These are phyloP conservation scores for Pseudocercospora vitis DNA, from an alignment of 2,329 filamentous ascomycete species.

Conservation along the genomic window DNA sequence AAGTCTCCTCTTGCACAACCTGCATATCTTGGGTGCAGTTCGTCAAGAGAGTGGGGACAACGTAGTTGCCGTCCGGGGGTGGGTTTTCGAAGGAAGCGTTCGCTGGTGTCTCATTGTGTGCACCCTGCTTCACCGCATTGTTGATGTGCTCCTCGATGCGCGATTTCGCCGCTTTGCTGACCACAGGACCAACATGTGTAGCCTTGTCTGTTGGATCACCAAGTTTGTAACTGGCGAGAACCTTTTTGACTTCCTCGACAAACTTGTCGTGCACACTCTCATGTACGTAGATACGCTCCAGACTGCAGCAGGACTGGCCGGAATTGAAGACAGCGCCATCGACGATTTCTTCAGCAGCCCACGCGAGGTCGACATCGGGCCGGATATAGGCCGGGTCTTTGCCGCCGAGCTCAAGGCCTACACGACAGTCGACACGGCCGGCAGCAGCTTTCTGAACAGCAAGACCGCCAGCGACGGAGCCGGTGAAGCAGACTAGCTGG, in stretches of 20 bases:
- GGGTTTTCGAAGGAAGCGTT: slow-evolving; percentile 74
- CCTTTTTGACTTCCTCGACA: slow-evolving; percentile 73
- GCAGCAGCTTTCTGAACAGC: slow-evolving; percentile 82
- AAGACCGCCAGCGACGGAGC: slow-evolving; percentile 83
- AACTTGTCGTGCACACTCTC: slow-evolving; percentile 82
- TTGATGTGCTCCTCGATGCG: slow-evolving; percentile 75
- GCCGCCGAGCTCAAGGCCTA: slow-evolving; percentile 88
- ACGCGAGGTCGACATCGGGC: slow-evolving; percentile 79
- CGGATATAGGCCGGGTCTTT: slow-evolving; percentile 93
- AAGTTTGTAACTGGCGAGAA: slow-evolving; percentile 74
- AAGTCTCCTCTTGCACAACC: slow-evolving; percentile 93
- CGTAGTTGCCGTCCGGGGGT: slow-evolving; percentile 80
- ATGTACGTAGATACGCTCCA: slow-evolving; percentile 90
- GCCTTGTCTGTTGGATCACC: slow-evolving; percentile 80
- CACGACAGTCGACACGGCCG: slow-evolving; percentile 73
- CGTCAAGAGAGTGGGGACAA: slow-evolving; percentile 79
- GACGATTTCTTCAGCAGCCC: slow-evolving; percentile 92
- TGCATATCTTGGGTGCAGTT: slow-evolving; percentile 78
- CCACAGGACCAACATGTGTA: slow-evolving; percentile 84
- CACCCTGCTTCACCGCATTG: slow-evolving; percentile 80
- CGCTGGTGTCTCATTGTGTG: slow-evolving; percentile 77
- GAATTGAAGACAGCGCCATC: slow-evolving; percentile 98
- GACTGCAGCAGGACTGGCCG: slow-evolving; percentile 93
- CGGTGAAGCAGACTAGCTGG: slow-evolving; percentile 86
- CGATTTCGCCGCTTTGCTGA: slow-evolving; percentile 76